Base-by-base conservation (phyloP, 306 rosid species). In the Luffa aegyptiaca region DNA sequence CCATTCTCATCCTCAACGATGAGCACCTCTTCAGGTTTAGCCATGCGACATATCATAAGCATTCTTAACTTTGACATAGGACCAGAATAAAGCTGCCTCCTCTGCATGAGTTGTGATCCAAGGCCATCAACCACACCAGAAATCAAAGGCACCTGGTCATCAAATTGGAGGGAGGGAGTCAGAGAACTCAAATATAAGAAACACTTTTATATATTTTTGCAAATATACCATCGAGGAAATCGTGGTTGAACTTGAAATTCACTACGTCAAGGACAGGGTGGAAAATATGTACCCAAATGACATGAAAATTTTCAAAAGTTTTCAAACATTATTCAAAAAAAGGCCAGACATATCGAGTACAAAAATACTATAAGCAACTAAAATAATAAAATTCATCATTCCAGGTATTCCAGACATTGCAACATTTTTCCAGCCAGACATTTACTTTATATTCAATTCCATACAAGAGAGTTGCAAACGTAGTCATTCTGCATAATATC, bases 11-110 rank as follows among this genome's bases (percentile, higher is more conserved):
- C 99, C 84, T 96, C 99, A 66, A 96, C 98, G 31, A 96, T 96
- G 74, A 96, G 96, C 83, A 96, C 99, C 87, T 96, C 99, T 88
- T 96, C 99, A 35, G 99, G 99, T 86, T 96, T 96, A 26, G 99
- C 99, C 99, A 96, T 96, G 31, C 99, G 97, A 74, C 94, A 91
- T 75, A 96, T 93, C 98, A 96, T 93, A 59, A 96, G 99, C 97
- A 91, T 65, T 82, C 99, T 91, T 87, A 96, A 81, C 92, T 96
- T 96, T 48, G 99, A 93, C 99, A 93, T 93, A 10, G 93, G 85
- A 59, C 87, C 91, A 75, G 94, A 81, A 86, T 93, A 96, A 33
- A 96, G 90, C 83, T 91, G 98, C 52, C 97, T 88, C 53, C 99
- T 91, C 86, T 93, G 96, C 84, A 92, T 80, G 72, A 86, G 82